Percentiles rank a stretch among this genome's conserved stretches.
phyloP scores from a whole-genome alignment of 2,329 filamentous ascomycete species.

The Orbilia blumenaviensis region DNA sequence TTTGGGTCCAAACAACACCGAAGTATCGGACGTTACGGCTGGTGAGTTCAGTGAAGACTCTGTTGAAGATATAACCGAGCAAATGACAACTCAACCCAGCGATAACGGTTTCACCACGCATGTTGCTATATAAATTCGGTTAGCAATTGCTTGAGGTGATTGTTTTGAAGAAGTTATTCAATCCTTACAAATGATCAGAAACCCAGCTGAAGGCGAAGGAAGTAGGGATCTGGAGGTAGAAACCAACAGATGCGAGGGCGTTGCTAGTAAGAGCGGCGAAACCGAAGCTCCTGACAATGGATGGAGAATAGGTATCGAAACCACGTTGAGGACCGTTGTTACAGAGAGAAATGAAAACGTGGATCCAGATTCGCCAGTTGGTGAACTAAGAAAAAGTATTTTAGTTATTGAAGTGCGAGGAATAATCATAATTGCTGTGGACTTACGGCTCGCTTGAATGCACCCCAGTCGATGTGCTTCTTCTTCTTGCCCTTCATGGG shows the following conservation, averaged over 20 bases:
- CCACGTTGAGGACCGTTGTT: slow-evolving; percentile 65
- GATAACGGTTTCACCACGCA: slow-evolving; percentile 67
- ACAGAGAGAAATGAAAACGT: slow-evolving; percentile 65
- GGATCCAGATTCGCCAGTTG: slow-evolving; percentile 67
- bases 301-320: slow-evolving; percentile 67
- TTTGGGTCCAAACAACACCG: slow-evolving; percentile 68
- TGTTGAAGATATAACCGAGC: slow-evolving; percentile 67
- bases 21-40: slow-evolving; percentile 65
- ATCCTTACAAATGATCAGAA: slow-evolving; percentile 66
- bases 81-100: slow-evolving; percentile 64
- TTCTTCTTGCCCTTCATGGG: slow-evolving; percentile 65
- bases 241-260: slow-evolving; percentile 67
- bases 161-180: background rate
- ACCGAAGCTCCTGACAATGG: slow-evolving; percentile 67
- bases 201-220: slow-evolving; percentile 67
- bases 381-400: slow-evolving; percentile 60
- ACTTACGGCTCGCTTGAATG: slow-evolving; percentile 64
- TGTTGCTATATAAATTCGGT: slow-evolving; percentile 60
- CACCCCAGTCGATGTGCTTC: slow-evolving; percentile 63
- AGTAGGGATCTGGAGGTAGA: slow-evolving; percentile 66
- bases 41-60: slow-evolving; percentile 65
- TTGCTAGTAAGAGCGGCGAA: slow-evolving; percentile 66
- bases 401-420: background rate
- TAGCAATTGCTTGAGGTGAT: background rate
- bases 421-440: background rate